phyloP scores from a whole-genome alignment of 768 basidiomycete genomes.

The Hypholoma sublateritium region DNA sequence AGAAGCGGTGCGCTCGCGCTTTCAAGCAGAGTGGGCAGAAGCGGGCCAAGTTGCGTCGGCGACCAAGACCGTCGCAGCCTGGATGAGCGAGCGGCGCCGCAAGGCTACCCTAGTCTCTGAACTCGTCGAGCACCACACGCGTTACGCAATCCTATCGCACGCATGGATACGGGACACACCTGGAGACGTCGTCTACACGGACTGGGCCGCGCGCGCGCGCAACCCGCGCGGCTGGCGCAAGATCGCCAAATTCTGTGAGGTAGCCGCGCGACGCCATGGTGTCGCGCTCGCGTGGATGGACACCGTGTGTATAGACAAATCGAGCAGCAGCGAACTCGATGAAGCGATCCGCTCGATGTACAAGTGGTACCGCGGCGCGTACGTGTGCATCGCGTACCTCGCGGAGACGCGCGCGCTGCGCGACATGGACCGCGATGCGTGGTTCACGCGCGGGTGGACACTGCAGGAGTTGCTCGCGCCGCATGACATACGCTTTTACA shows the following conservation, averaged over 20 bases:
- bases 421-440: not conserved
- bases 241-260: not conserved
- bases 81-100: not conserved
- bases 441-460: not conserved
- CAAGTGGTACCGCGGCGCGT: not conserved
- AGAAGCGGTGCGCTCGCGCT: not conserved
- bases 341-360: not conserved
- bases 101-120: not conserved
- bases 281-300: not conserved
- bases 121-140: not conserved
- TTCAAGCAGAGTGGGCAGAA: not conserved
- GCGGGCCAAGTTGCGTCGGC: not conserved
- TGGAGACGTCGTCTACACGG: not conserved
- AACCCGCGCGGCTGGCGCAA: not conserved
- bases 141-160: not conserved
- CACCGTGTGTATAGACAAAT: not conserved
- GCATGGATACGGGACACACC: not conserved
- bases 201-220: not conserved
- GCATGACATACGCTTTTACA: not conserved
- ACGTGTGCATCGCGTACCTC: not conserved
- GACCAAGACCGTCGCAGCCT: not conserved
- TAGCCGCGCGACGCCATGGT: not conserved
- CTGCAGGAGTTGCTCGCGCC: not conserved
- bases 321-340: not conserved
- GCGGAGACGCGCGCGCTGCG: not conserved